Evolutionary conservation across 768 basidiomycete species (phyloP), one percentile per base, ranked within the genome.

Genomic region (Phylloporus rhodoxanthus): DNA sequence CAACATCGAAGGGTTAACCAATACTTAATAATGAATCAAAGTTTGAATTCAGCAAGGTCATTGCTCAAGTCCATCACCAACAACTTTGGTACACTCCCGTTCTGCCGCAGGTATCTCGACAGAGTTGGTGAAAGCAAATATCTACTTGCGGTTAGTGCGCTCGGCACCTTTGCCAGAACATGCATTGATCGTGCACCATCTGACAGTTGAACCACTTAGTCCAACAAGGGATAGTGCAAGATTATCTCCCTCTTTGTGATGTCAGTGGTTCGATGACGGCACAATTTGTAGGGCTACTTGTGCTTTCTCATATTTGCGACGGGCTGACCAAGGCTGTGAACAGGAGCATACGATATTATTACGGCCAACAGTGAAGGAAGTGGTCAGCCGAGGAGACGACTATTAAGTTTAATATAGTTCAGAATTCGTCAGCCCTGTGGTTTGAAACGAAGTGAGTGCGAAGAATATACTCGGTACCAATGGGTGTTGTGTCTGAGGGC

Each of bases 21-120:
- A 14, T 47, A 2, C 8, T 40, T 56, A 41, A 51, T 40, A 34
- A 8, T 17, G 45, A 4, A 56, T n/a, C n/a, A 7, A 55, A 92
- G 91, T 54, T 73, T 92, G 53, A 86, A 83, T 8, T 82, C 88
- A 17, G 91, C 94, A 0, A 93, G 91, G 66, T 78, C 85, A 5
- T 70, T 99, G 17, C 74, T 98, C 26, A 87, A 84, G 57, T 81
- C 84, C 5, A 97, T 99, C 67, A 86, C 89, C 61, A 86, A 80
- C 66, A 86, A 89, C 68, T 99, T 99, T 65, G 94, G 92, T 25
- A 95, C 95, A 10, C 70, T 98, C 52, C 94, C 96, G 4, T 99
- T 90, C 69, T 97, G 95, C 68, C 80, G 94, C 58, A 77, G 96
- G 53, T 99, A 99, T 68, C 79, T 99, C 17, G 96, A 98, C 62